Base-by-base conservation (phyloP, 768 basidiomycete species). In the Butyriboletus loyo region DNA sequence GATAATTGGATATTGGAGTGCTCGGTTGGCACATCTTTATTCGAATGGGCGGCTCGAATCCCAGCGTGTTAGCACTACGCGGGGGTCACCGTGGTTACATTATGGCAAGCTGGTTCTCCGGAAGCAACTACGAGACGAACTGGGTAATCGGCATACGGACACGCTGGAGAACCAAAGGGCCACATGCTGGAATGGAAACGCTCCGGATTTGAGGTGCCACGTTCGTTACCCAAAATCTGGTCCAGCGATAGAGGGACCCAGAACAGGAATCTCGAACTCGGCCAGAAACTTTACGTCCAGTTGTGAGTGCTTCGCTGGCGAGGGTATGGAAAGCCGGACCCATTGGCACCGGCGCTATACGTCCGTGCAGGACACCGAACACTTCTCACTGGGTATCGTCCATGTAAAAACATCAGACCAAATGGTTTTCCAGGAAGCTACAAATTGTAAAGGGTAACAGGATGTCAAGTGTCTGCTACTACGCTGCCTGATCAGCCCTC, bases 61-160 rank as follows among this genome's bases (percentile, higher is more conserved):
- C 21, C 36, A 28, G 11, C 27, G 5, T 11, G 19, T 37, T 30
- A n/a, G n/a, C n/a, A n/a, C 1, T n/a, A 25, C 28, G 25, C 39
- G 9, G 39, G 27, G 19, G 49, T 37, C 48, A 13, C 56, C 50
- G 17, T 63, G 42, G 61, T 61, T 42, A 61, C 59, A 46, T 52
- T 54, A 62, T 53, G 48, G 55, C 45, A 61, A 30, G 21, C 35
- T 13, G 19, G 25, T 53, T 57, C 49, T 46, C 38, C 27, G 17
- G 17, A 44, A 45, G n/a, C 37, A 35, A 43, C 7, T 17, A 4
- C 27, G 31, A 3, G 21, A 41, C 32, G 19, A 44, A 14, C 32
- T 19, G n/a, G 39, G 39, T 8, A 22, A n/a, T 28, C 39, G 31
- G 49, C n/a, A n/a, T 14, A 7, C 21, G 24, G 28, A 45, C 13